phyloP scores from a whole-genome alignment of 352 stramenopile species.

The Phytophthora meadii region DNA sequence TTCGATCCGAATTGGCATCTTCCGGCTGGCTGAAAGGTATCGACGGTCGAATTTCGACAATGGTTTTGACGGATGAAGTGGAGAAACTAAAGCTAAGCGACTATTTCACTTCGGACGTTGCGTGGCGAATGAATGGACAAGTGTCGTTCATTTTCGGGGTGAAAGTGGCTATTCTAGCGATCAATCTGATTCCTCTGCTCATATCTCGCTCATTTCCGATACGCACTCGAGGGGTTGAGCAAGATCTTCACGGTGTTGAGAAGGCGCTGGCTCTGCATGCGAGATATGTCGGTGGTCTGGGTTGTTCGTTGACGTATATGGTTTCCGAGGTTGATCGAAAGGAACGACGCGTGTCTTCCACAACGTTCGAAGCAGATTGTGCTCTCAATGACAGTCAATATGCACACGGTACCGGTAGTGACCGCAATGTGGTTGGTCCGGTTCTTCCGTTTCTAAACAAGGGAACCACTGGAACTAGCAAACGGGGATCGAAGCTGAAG shows the following conservation, averaged over 20 bases:
- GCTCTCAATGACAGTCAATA: no score
- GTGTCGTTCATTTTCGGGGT: conserved; percentile 20
- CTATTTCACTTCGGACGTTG: conserved; percentile 29
- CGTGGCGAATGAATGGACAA: conserved; percentile 43
- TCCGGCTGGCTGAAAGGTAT: conserved; percentile 25
- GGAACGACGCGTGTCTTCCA: no score
- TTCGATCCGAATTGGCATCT: conserved; percentile 16
- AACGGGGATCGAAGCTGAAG: no score
- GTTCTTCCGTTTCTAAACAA: no score
- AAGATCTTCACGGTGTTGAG: conserved; percentile 24
- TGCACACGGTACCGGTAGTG: no score
- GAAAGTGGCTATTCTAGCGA: conserved; percentile 35
- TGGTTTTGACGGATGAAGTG: conserved; percentile 38
- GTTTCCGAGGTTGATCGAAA: conserved; percentile 8
- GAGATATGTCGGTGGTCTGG: conserved; percentile 38
- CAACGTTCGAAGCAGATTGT: no score
- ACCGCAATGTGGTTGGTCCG: no score
- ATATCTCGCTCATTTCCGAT: conserved; percentile 22
- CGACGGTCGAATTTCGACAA: conserved; percentile 29
- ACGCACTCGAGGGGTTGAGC: not conserved
- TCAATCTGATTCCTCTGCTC: conserved; percentile 40
- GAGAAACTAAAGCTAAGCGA: conserved; percentile 18
- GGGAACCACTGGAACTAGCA: no score
- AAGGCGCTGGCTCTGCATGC: conserved; percentile 32
- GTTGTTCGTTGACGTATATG: conserved; percentile 13